These are phyloP conservation scores for Apiotrichum siamense DNA, from an alignment of 1,284 basidiomycete genomes.

Conservation along the genomic window DNA sequence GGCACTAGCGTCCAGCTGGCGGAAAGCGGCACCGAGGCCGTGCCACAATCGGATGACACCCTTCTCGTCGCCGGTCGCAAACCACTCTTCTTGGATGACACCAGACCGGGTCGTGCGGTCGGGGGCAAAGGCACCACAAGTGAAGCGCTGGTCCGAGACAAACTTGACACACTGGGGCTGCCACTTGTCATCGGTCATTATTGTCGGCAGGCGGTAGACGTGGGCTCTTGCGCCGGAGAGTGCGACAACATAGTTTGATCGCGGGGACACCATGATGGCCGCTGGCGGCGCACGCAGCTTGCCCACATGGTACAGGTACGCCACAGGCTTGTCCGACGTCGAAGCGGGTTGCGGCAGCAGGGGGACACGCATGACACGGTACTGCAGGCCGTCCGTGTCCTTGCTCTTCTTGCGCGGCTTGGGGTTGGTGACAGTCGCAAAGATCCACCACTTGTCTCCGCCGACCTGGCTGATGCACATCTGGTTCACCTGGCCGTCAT, in stretches of 20 bases:
- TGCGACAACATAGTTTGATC: slow-evolving; percentile 67
- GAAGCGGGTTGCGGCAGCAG: slow-evolving; percentile 3
- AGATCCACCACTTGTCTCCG: slow-evolving; percentile 37
- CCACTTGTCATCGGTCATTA: slow-evolving; percentile 19
- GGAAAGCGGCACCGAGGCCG: slow-evolving; percentile 61
- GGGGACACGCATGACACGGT: slow-evolving; percentile 25
- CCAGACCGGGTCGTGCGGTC: slow-evolving; percentile 30
- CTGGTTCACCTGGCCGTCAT: slow-evolving; percentile 58
- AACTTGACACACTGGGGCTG: slow-evolving; percentile 66
- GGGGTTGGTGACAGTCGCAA: slow-evolving; percentile 24
- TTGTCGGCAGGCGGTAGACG: slow-evolving; percentile 57
- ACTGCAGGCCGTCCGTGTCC: slow-evolving; percentile 14
- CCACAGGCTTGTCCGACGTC: slow-evolving; percentile 10
- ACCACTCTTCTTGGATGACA: slow-evolving; percentile 64
- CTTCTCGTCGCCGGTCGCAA: slow-evolving; percentile 84
- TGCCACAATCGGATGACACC: slow-evolving; percentile 90
- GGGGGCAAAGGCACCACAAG: slow-evolving; percentile 83
- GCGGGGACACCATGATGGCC: slow-evolving; percentile 62
- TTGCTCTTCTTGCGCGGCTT: slow-evolving; percentile 16
- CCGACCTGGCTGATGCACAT: slow-evolving; percentile 31
- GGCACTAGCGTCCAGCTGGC: slow-evolving; percentile 36
- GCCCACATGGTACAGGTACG: slow-evolving; percentile 19
- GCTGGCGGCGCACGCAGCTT: slow-evolving; percentile 30
- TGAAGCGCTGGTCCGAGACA: slow-evolving; percentile 57
- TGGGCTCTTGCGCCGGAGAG: slow-evolving; percentile 76